These are phyloP conservation scores for Mortierella sp. DNA, from an alignment of 371 early-diverging fungal species.

Conservation along the genomic window DNA sequence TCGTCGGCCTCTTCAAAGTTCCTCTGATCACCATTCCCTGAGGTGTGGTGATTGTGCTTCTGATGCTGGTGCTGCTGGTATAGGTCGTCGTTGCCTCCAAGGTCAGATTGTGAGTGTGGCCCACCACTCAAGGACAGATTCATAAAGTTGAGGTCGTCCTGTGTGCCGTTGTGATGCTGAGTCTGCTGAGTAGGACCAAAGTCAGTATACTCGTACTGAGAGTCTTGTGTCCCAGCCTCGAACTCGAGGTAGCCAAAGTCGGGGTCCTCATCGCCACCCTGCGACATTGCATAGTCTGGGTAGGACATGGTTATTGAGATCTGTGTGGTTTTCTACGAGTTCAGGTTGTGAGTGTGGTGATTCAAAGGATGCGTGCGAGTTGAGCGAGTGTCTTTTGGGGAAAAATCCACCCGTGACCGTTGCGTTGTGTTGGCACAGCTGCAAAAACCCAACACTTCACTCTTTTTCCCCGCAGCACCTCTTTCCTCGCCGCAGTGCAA, in stretches of 20 bases:
- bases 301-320: slow-evolving; percentile 25
- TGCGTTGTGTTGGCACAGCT: no score
- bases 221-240: slow-evolving; percentile 48
- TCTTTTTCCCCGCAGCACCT: not conserved
- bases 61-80: slow-evolving; percentile 5
- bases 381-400: no score
- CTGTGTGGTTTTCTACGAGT: not conserved
- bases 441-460: not conserved
- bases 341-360: no score
- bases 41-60: slow-evolving; percentile 6
- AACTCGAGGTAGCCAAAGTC: slow-evolving; percentile 55
- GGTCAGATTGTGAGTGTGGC: slow-evolving; percentile 39
- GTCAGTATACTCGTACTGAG: slow-evolving; percentile 45
- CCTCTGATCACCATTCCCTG: slow-evolving; percentile 17
- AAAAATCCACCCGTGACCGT: no score
- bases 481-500: not conserved
- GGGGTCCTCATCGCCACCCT: slow-evolving; percentile 53
- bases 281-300: slow-evolving; percentile 55
- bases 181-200: slow-evolving; percentile 36
- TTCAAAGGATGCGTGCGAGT: no score
- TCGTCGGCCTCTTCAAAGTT: slow-evolving; percentile 48
- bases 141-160: slow-evolving; percentile 51
- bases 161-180: slow-evolving; percentile 22
- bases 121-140: slow-evolving; percentile 29
- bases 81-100: slow-evolving; percentile 12